Conservation (phyloP, 257 asterid genomes). For the Linderniella brevidens region DNA sequence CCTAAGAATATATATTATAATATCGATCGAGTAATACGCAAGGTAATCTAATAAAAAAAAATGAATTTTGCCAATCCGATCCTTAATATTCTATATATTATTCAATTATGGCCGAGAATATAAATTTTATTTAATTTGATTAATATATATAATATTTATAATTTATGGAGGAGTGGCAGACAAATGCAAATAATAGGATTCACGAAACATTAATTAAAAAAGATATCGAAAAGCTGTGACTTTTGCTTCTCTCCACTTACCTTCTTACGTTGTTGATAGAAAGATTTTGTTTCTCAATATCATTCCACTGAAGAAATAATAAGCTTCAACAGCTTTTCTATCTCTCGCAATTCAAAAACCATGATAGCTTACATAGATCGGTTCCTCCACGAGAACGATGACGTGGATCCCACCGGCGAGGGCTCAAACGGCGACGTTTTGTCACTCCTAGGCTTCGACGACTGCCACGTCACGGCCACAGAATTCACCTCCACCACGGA, state of each 20-base stretch:
- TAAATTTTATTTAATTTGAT: too few species aligned
- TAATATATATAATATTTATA: too few species aligned
- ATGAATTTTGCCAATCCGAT: too few species aligned
- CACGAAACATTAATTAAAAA: too few species aligned
- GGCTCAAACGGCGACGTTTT: constrained; percentile 16
- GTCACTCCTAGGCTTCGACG: constrained; percentile 17
- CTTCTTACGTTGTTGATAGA: background rate
- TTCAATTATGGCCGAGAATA: too few species aligned
- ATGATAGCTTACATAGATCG: constrained; percentile 71
- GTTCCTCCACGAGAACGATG: constrained; percentile 34
- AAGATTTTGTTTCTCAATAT: constrained; percentile 6
- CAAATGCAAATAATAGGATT: constrained; percentile 38
- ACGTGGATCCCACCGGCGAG: constrained; percentile 23
- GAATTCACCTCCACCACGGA: constrained; percentile 7
- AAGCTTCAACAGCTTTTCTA: background rate
- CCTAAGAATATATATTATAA: too few species aligned
- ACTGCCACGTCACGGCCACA: too few species aligned
- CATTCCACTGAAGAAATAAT: constrained; percentile 8
- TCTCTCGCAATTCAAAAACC: background rate
- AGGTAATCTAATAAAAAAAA: too few species aligned
- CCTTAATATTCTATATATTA: too few species aligned
- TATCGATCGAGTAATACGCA: too few species aligned
- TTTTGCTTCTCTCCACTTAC: background rate
- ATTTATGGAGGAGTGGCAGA: constrained; percentile 45
- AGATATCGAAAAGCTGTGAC: background rate